Conservation (phyloP, 257 asterid species). For the Fraxinus anomala region DNA sequence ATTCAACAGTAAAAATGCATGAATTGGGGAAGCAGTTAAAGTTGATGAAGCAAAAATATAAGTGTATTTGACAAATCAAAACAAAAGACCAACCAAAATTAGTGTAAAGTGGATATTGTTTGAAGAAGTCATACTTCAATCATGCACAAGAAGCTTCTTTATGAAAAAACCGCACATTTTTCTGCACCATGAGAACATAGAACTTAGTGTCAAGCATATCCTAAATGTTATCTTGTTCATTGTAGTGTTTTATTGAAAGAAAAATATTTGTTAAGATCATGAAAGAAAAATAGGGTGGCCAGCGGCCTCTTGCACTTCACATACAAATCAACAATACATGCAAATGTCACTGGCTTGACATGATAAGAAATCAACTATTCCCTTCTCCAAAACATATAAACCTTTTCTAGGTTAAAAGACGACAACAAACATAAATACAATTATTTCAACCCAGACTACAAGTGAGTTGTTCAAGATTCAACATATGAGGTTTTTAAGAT, state of each 20-base stretch:
- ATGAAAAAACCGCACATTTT: constrained; percentile 88
- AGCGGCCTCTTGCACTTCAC: background rate
- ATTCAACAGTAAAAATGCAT: constrained; percentile 6
- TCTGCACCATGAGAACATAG: constrained; percentile 50
- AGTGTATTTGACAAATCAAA: background rate
- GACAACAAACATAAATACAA: too few relatives aligned
- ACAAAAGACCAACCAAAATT: background rate
- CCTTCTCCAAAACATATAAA: too few relatives aligned
- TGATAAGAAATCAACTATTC: background rate
- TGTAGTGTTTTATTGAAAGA: constrained; percentile 11
- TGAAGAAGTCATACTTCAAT: constrained; percentile 62
- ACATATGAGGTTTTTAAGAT: too few relatives aligned
- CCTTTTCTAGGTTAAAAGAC: too few relatives aligned
- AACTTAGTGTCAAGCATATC: constrained; percentile 20
- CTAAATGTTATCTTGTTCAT: background rate
- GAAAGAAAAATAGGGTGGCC: background rate
- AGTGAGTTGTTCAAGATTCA: too few relatives aligned
- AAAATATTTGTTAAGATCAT: constrained; percentile 3
- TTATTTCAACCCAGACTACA: too few relatives aligned
- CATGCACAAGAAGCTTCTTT: constrained; percentile 69
- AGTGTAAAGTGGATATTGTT: constrained; percentile 15
- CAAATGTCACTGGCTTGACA: background rate
- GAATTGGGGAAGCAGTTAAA: background rate
- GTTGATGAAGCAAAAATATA: background rate
- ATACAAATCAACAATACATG: background rate